Evolutionary conservation across 805 yeast genomes (phyloP), one percentile per base, ranked within the genome.

Genomic region (Sugiyamaella chiloensis): DNA sequence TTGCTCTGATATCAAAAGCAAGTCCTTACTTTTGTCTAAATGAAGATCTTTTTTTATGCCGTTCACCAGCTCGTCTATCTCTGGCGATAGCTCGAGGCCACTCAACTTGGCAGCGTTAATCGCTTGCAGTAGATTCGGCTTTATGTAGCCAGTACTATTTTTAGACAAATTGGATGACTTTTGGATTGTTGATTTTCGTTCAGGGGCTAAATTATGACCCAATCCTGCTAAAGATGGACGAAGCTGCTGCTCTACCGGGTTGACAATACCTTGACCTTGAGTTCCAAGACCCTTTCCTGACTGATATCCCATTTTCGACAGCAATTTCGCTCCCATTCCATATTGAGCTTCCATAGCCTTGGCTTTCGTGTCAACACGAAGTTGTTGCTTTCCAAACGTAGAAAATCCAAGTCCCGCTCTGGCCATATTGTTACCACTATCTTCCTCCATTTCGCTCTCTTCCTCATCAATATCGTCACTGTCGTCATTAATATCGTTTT

Each of bases 281-380:
- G 69, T 69, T 1, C 99, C 99, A n/a, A 91, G 73, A 0, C 97
- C 98, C 58, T 76, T 71, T 0, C 99, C 98, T 34, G 76, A 77
- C 5, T 75, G 74, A 65, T 87, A 90, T 0, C 99, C 99, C 98
- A 91, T 90, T 52, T 80, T 76, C 51, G 79, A 72, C 68, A 91
- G 64, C 43, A 91, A 67, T 42, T 74, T 66, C 2, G 96, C 96
- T 30, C 98, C 98, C 31, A 88, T 79, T 5, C 98, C 98, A 60
- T 90, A 89, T 42, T 37, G 34, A 20, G 46, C 16, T 24, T 36
- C 31, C 12, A 29, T 19, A n/a, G 21, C 26, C 30, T 21, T 21
- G 1, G 40, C 14, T 24, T 32, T 31, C 7, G 40, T 30, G 6
- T 20, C 29, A 12, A 35, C 27, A 23, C 16, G 8, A 6, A 23